Base-by-base conservation (phyloP, 768 basidiomycete genomes). In the Sporobolomyces phaffii region DNA sequence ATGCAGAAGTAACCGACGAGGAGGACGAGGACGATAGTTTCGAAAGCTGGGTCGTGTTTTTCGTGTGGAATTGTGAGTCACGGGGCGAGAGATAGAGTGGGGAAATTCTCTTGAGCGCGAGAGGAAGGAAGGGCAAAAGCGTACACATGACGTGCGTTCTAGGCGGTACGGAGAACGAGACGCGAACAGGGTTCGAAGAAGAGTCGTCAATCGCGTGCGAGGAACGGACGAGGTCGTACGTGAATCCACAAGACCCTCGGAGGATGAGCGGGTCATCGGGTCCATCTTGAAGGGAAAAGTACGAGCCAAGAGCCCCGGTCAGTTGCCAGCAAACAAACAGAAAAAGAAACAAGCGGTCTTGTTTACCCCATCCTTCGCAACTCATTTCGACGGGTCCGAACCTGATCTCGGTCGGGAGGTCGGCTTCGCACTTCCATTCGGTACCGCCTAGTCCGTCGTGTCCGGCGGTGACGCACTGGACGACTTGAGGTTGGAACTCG, bases 361-460 rank as follows among this genome's bases (percentile, higher is more conserved):
- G n/a, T n/a, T 81, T 79, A 43, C 83, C 84, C 87, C 88, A 97
- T 28, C 93, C 93, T 80, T 97, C 93, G 73, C 93, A 97, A 22
- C 85, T 86, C 1, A 97, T 85, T 71, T 89, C 85, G 0, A 94
- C 86, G 69, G 84, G 83, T 20, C 93, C 93, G 61, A 97, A 87
- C 22, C 91, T 83, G 60, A 94, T 77, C 13, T 85, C 80, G 53
- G 86, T 85, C 13, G 92, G 93, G 9, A 97, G 80, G 75, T 97
- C 92, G 40, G 91, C 87, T 77, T 91, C 87, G 75, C 92, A 96
- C 87, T 89, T 90, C 93, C 93, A 97, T 74, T 94, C 91, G 4
- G 93, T 13, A 4, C 63, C 85, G 14, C 89, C 88, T 2, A 83
- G 80, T 7, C 88, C 91, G 65, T 79, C 78, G 5, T 88, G 88